phyloP scores from a whole-genome alignment of 2,329 filamentous ascomycete genomes.

The Calonectria montana region DNA sequence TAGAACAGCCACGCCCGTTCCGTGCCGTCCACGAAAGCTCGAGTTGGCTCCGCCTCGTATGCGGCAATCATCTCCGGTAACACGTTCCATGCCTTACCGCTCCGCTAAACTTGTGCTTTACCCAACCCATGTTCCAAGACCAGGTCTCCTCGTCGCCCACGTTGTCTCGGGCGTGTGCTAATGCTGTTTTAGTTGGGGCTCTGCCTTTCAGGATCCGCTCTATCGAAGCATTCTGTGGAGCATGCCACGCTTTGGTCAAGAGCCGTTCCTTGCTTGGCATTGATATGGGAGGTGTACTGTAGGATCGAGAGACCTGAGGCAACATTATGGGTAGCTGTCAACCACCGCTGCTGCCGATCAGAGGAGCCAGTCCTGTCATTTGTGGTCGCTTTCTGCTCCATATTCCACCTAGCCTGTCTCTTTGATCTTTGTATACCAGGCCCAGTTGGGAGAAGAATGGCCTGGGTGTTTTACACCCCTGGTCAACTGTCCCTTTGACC shows the following conservation, averaged over 20 bases:
- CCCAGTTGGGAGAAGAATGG: not conserved
- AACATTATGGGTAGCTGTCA: not conserved
- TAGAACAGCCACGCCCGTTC: not conserved
- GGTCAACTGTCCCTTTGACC: not conserved
- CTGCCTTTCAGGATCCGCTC: conserved; percentile 5
- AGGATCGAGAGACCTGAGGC: conserved; percentile 13
- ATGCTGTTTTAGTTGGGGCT: conserved; percentile 2
- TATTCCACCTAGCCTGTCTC: not conserved
- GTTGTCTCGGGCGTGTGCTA: conserved; percentile 3
- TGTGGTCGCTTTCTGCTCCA: not conserved
- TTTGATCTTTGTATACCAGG: not conserved
- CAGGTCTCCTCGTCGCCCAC: not conserved
- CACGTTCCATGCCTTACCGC: not conserved
- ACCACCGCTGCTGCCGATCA: conserved; percentile 18
- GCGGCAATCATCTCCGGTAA: conserved; percentile 10
- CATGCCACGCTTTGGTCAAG: not conserved
- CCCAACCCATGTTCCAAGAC: conserved; percentile 2
- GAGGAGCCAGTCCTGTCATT: not conserved
- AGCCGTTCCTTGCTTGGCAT: conserved; percentile 5
- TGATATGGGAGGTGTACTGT: conserved; percentile 1
- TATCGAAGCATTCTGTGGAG: conserved; percentile 12
- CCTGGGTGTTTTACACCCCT: conserved; percentile 8
- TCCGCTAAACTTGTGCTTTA: not conserved
- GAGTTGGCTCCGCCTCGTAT: conserved; percentile 4
- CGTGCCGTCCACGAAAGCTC: not conserved